Conservation (phyloP, 2,329 filamentous ascomycete species). For the Endoconidiophora laricicola region DNA sequence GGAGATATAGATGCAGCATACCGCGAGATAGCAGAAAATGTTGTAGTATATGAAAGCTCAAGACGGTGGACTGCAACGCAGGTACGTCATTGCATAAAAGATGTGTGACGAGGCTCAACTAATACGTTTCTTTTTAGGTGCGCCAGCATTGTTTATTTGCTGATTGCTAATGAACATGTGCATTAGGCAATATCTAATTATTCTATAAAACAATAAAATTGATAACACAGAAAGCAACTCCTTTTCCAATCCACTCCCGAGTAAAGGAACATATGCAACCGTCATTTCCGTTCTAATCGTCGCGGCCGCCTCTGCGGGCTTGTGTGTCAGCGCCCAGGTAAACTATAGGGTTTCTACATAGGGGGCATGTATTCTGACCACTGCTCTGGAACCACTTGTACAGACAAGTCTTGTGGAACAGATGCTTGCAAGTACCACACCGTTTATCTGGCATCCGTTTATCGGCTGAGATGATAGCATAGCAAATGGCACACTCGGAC, state of each 20-base stretch:
- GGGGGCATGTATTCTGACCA: constrained; percentile 76
- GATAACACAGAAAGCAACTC: background rate
- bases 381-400: constrained; percentile 97
- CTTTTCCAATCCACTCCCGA: background rate
- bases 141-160: background rate
- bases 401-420: constrained; percentile 78
- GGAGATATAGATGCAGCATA: constrained; percentile 40
- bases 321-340: constrained; percentile 29
- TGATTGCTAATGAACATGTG: background rate
- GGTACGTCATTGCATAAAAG: constrained; percentile 15
- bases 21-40: constrained; percentile 44
- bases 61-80: constrained; percentile 46
- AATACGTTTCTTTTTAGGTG: background rate
- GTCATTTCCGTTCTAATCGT: background rate
- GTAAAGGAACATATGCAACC: background rate
- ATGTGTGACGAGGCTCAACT: too few relatives aligned
- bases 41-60: constrained; percentile 56
- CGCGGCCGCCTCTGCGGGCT: constrained; percentile 11
- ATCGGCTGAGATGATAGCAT: constrained; percentile 79
- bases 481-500: constrained; percentile 91
- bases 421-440: constrained; percentile 82
- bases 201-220: background rate
- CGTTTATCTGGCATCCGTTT: constrained; percentile 82
- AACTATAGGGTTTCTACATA: constrained; percentile 79
- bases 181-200: background rate